Evolutionary conservation across 75 land plant species (phyloP).

Genomic region (Chamaecyparis obtusa): DNA sequence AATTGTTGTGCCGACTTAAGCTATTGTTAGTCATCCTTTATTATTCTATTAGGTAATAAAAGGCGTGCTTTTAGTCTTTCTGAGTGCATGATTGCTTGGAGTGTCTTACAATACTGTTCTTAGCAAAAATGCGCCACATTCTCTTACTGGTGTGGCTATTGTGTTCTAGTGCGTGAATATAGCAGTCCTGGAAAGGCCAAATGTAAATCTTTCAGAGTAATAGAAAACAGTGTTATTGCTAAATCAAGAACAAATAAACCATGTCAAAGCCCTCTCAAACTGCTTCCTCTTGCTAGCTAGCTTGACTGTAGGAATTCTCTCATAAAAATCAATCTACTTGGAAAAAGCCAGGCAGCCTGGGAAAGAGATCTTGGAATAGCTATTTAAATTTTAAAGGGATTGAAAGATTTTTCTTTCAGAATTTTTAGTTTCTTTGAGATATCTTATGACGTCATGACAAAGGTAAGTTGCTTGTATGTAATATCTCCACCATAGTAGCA

Average conservation of each 20-base stretch:
- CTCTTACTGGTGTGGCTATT: neutral
- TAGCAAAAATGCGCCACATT: neutral
- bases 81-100: neutral
- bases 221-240: neutral
- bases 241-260: neutral
- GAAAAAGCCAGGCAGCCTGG: neutral
- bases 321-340: neutral
- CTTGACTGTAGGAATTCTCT: neutral
- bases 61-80: neutral
- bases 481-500: no score
- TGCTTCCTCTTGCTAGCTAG: neutral
- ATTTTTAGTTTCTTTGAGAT: no score
- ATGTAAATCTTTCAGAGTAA: neutral
- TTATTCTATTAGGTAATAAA: neutral
- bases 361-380: neutral
- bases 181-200: neutral
- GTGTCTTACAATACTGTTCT: neutral
- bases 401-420: no score
- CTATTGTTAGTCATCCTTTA: neutral
- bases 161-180: neutral
- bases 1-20: neutral
- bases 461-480: no score
- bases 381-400: neutral
- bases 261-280: neutral
- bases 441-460: no score